A percentile compares a stretch with the other conserved stretches of the same genome.
phyloP scores from a whole-genome alignment of 2,329 filamentous ascomycete species.

The Penicillium sumatraense region DNA sequence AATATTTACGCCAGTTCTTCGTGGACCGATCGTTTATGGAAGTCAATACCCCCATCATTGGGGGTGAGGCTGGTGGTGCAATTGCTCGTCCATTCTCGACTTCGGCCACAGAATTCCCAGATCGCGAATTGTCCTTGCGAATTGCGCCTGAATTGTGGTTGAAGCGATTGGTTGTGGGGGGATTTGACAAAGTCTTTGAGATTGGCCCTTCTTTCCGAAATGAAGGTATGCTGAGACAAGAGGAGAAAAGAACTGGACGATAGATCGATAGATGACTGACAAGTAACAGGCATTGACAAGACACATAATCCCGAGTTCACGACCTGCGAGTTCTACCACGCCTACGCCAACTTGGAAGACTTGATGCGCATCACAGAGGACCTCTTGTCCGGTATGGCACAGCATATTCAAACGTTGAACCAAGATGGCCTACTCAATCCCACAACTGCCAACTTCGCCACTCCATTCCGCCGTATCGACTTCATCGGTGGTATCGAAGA shows the following conservation, averaged over 20 bases:
- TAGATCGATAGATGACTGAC: constrained; percentile 9
- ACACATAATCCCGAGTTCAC: constrained; percentile 98
- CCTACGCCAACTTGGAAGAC: constrained; percentile 76
- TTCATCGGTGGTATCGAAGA: constrained; percentile 81
- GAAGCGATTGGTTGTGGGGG: constrained; percentile 87
- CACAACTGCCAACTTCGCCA: constrained; percentile 62
- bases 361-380: constrained; percentile 77
- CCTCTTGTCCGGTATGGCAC: constrained; percentile 66
- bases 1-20: constrained; percentile 74
- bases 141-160: constrained; percentile 96
- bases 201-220: constrained; percentile 93
- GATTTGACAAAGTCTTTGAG: constrained; percentile 87
- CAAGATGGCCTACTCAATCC: constrained; percentile 47
- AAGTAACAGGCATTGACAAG: constrained; percentile 65
- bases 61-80: constrained; percentile 82
- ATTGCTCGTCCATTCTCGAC: constrained; percentile 86
- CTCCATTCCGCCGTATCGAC: constrained; percentile 68
- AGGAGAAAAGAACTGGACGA: background rate
- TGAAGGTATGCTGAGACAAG: constrained; percentile 62
- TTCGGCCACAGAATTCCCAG: constrained; percentile 73
- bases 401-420: constrained; percentile 54
- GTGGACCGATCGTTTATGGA: constrained; percentile 75
- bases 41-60: constrained; percentile 88
- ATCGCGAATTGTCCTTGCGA: constrained; percentile 73
- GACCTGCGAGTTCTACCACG: constrained; percentile 95